A percentile compares a stretch with the other conserved stretches of the same genome.
Conservation (phyloP, 768 basidiomycete species). For the Tulasnella sp. region DNA sequence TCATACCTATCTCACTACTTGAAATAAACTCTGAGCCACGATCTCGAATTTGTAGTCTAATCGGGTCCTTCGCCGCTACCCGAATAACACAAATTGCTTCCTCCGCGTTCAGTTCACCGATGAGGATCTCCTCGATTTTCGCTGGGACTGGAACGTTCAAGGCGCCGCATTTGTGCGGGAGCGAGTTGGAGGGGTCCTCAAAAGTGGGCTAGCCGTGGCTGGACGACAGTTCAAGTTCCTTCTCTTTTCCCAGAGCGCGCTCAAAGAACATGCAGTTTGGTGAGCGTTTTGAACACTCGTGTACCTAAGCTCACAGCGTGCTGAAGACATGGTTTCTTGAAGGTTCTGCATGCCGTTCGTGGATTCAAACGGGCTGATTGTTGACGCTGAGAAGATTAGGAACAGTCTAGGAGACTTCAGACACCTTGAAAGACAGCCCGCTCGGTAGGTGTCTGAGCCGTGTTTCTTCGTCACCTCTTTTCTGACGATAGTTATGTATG, state of each 20-base stretch:
- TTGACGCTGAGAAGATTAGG: constrained; percentile 44
- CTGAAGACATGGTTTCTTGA: too few relatives aligned
- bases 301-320: constrained; percentile 22
- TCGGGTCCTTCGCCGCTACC: constrained; percentile 61
- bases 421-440: constrained; percentile 32
- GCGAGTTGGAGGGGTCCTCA: constrained; percentile 48
- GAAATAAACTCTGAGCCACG: not conserved
- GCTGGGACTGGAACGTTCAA: constrained; percentile 60
- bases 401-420: constrained; percentile 42
- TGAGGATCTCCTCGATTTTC: constrained; percentile 65
- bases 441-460: not conserved
- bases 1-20: not conserved
- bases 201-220: constrained; percentile 53
- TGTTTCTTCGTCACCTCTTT: not conserved
- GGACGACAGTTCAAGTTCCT: constrained; percentile 50
- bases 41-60: constrained; percentile 50
- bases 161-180: constrained; percentile 43
- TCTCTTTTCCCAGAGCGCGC: constrained; percentile 63
- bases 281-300: not conserved
- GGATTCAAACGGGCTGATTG: constrained; percentile 21
- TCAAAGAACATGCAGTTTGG: constrained; percentile 75
- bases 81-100: constrained; percentile 53
- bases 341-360: constrained; percentile 55
- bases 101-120: constrained; percentile 78
- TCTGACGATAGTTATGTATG: constrained; percentile 46